Conservation (phyloP, 345 rosid genomes). For the Erucastrum elatum region DNA sequence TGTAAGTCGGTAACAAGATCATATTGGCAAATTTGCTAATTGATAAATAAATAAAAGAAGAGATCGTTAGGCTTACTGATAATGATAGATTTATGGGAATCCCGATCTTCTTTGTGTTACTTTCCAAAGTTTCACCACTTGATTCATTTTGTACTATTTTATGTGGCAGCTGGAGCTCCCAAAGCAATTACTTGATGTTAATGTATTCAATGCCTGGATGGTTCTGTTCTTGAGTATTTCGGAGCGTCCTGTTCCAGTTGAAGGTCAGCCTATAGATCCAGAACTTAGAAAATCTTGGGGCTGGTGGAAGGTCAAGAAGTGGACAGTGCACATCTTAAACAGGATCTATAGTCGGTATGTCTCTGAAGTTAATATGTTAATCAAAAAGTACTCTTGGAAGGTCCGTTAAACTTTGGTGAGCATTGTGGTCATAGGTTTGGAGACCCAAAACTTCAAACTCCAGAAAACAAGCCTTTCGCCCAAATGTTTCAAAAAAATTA, state of each 20-base stretch:
- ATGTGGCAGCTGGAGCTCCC: not conserved
- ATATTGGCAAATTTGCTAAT: not conserved
- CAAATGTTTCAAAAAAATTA: not conserved
- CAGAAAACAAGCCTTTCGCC: not conserved
- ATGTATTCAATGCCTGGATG: not conserved
- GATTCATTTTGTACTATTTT: not conserved
- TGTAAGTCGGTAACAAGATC: not conserved
- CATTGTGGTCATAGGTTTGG: not conserved
- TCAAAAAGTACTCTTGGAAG: not conserved
- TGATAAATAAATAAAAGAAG: not conserved
- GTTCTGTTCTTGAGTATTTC: constrained; percentile 1
- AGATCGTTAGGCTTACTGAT: not conserved
- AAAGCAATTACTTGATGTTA: not conserved
- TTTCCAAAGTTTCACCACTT: not conserved
- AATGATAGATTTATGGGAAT: not conserved
- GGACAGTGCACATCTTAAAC: constrained; percentile 4
- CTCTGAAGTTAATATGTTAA: not conserved
- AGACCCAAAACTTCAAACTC: not conserved
- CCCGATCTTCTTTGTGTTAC: not conserved
- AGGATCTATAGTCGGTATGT: not conserved
- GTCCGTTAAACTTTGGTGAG: not conserved
- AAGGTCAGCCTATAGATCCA: not conserved
- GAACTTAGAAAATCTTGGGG: constrained; percentile 1
- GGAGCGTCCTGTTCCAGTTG: constrained; percentile 3
- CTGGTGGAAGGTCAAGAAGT: constrained; percentile 1